Evolutionary conservation across 2,329 filamentous ascomycete genomes (phyloP), one percentile per base, ranked within the genome.

Genomic region (Tolypocladium sp.): DNA sequence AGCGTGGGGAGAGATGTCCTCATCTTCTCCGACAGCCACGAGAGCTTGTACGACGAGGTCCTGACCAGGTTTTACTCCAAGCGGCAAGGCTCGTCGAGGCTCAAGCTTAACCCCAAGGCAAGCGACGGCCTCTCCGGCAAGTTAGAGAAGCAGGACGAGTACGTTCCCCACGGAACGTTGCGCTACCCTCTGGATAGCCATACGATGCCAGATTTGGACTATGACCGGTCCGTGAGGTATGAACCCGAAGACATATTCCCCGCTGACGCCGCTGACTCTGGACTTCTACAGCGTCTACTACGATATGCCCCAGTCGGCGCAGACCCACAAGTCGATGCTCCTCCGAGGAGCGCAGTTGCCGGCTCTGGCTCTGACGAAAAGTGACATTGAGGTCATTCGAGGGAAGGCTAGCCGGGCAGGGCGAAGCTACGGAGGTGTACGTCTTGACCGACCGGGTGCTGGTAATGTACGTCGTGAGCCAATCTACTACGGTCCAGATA

Each of bases 251-350:
- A n/a, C 10, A n/a, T 49, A 3, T 58, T 25, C 5, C 2, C 22
- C 4, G 17, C 35, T 51, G 8, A 55, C 25, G 25, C 15, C 6
- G 13, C 6, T 44, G 9, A 22, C 40, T 56, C 17, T 10, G 5
- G 5, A 9, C 37, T 15, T 27, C 8, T 63, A 20, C 7, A 96
- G 90, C 69, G 92, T 97, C 13, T 79, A 90, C 68, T 99, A 95
- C 70, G 85, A 91, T 52, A 89, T 97, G 75, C 92, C 93, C 0
- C 79, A 82, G 46, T 85, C 84, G 22, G 79, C 79, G 12, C 83
- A 90, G 66, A 78, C 85, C 5, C 94, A 99, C 76, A 97, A 97
- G 71, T 97, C 92, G 7, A 95, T 96, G 89, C 82, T 99, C 17
- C 81, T 99, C 41, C 87, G 91, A 3, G 94, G 94, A 15, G 86